Evolutionary conservation across 2,329 filamentous ascomycete species (phyloP).

Genomic region (Ceratocystis eucalypticola): DNA sequence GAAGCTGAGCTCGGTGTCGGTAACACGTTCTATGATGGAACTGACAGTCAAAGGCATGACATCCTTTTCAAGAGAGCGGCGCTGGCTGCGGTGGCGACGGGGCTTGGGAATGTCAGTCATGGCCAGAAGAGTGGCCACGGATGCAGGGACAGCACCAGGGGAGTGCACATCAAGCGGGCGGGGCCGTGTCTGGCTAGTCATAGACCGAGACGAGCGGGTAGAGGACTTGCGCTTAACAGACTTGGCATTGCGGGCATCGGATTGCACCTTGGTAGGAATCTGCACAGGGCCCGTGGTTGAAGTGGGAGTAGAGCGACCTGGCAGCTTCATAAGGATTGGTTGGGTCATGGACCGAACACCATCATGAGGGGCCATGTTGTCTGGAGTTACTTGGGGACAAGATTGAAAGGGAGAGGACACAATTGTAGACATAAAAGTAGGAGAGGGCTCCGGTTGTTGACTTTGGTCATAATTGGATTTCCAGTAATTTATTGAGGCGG

Average conservation of each 20-base stretch:
- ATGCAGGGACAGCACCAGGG: slow-evolving; percentile 43
- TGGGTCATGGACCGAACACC: slow-evolving; percentile 7
- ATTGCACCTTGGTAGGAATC: slow-evolving; percentile 33
- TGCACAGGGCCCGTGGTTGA: slow-evolving; percentile 38
- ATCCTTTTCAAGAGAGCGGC: slow-evolving; percentile 41
- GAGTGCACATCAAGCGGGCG: slow-evolving; percentile 34
- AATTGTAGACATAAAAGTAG: slow-evolving; percentile 17
- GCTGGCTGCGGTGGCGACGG: slow-evolving; percentile 24
- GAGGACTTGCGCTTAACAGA: slow-evolving; percentile 20
- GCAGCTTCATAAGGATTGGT: slow-evolving; percentile 13
- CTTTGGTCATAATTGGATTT: slow-evolving; percentile 20
- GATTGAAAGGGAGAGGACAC: slow-evolving; percentile 9
- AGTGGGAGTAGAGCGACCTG: slow-evolving; percentile 16
- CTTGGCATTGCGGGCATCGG: not conserved
- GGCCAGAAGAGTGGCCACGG: slow-evolving; percentile 47
- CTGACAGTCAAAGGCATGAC: slow-evolving; percentile 13
- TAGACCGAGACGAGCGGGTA: slow-evolving; percentile 28
- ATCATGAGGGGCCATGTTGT: slow-evolving; percentile 10
- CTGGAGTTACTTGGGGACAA: not conserved
- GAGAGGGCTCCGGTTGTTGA: slow-evolving; percentile 17
- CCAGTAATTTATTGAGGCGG: slow-evolving; percentile 9
- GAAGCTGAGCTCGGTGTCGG: slow-evolving; percentile 35
- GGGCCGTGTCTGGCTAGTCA: slow-evolving; percentile 26
- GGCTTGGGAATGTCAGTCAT: slow-evolving; percentile 46
- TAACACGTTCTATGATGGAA: slow-evolving; percentile 15